A percentile compares a stretch with the other conserved stretches of the same genome.
phyloP scores from a whole-genome alignment of 495 filamentous ascomycete species.

The Tuber indicum region DNA sequence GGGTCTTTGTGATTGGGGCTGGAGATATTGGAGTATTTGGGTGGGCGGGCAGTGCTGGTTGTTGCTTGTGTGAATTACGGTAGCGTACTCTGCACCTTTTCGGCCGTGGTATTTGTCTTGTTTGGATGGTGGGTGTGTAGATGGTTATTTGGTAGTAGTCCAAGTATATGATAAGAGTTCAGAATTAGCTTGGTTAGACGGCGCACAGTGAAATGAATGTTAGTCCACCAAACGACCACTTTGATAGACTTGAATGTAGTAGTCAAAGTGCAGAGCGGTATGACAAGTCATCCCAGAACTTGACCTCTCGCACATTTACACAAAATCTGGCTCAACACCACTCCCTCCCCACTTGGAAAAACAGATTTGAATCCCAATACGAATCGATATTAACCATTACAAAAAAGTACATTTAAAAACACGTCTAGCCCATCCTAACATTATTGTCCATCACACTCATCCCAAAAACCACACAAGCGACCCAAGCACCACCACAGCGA shows the following conservation, averaged over 20 bases:
- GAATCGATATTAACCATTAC: constrained; percentile 1
- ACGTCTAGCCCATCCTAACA: background rate
- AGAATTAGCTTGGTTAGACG: background rate
- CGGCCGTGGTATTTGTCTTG: no score
- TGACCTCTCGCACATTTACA: background rate
- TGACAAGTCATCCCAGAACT: background rate
- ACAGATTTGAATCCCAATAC: background rate
- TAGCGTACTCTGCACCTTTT: no score
- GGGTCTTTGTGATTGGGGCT: no score
- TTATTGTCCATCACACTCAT: background rate
- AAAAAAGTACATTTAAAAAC: background rate
- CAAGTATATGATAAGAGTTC: background rate
- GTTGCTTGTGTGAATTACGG: no score
- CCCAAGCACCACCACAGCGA: background rate
- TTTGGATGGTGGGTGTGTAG: no score
- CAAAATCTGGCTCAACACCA: background rate
- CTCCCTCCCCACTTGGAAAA: background rate
- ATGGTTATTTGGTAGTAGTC: no score
- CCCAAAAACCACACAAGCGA: background rate
- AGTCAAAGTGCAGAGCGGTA: no score
- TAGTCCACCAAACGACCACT: no score
- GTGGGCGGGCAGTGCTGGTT: background rate
- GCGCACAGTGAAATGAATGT: no score
- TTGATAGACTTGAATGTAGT: background rate
- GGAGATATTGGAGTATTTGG: background rate